Base-by-base conservation (phyloP, 2,329 filamentous ascomycete species). In the Aureobasidium sp. region DNA sequence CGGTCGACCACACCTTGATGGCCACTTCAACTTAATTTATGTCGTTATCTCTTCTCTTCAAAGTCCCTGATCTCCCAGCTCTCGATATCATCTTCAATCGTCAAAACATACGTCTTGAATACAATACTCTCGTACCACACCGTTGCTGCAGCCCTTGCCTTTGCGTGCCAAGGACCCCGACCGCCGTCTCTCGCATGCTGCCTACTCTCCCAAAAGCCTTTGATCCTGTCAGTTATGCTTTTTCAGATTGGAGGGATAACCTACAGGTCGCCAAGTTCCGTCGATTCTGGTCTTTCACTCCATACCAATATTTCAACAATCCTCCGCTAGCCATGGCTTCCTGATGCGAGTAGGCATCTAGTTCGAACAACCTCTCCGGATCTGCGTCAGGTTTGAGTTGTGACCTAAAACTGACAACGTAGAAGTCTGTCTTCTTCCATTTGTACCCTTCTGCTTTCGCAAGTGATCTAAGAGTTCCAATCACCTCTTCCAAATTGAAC, bases 301-400 rank as follows among this genome's bases (percentile, higher is more conserved):
- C 90, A 73, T 95, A 96, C 91, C 92, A 96, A 75, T 97, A 96
- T 73, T 96, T 96, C 70, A 96, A 76, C 70, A 97, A 82, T 0
- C 91, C 91, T 6, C 91, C 91, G 68, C 85, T 89, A 42, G 81
- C 81, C 21, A 86, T 87, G 13, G 92, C 92, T 72, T 96, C 91
- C 29, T 83, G 80, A 72, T 96, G 91, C 6, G 89, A 89, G 63
- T 85, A 85, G 70, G 87, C 86, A 74, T 96, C 92, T 36, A 96
- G 80, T 30, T 81, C 79, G 45, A 86, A 86, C 42, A 96, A 81
- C 62, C 87, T 80, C 11, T 82, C 82, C 63, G 85, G 84, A n/a
- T 90, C 84, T 1, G 87, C 88, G 13, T 79, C 82, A 2, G 82
- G 79, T 41, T 85, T 85, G 61, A 96, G 83, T 66, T 80, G 82